Conservation (phyloP, 345 rosid genomes). For the Microcos paniculata region DNA sequence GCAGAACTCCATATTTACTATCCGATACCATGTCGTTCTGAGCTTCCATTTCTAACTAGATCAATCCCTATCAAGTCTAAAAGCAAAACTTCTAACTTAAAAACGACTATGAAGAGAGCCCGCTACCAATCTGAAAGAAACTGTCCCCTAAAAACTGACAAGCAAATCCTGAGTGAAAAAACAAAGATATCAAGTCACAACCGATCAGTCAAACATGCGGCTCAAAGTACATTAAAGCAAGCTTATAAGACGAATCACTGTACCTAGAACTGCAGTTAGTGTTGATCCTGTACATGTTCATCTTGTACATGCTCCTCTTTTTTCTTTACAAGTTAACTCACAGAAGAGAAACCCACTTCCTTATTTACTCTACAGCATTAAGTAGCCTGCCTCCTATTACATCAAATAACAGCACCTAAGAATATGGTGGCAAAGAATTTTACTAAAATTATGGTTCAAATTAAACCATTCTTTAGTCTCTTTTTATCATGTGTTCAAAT, state of each 20-base stretch:
- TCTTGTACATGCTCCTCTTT: not conserved
- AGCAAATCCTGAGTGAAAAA: constrained; percentile 5
- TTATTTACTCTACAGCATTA: constrained; percentile 5
- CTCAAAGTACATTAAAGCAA: not conserved
- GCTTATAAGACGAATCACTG: not conserved
- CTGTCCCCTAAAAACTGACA: not conserved
- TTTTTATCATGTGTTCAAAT: not conserved
- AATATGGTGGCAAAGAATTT: not conserved
- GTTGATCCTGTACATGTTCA: not conserved
- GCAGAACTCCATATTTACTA: constrained; percentile 39
- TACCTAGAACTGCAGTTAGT: constrained; percentile 12
- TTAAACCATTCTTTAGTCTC: not conserved
- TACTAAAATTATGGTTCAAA: not conserved
- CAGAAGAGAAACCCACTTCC: constrained; percentile 1
- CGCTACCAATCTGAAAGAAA: not conserved
- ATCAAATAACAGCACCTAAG: constrained; percentile 13
- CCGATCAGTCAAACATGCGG: not conserved
- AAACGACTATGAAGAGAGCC: not conserved
- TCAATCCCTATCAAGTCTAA: constrained; percentile 12
- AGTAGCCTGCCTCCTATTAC: constrained; percentile 1
- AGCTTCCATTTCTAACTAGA: constrained; percentile 55
- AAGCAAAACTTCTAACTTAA: not conserved
- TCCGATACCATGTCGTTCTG: constrained; percentile 60
- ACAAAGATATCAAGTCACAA: not conserved
- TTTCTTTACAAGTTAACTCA: constrained; percentile 10